Percentiles rank a stretch among this genome's conserved stretches.
phyloP scores from a whole-genome alignment of 495 filamentous ascomycete species.

The Xylaria palmicola region DNA sequence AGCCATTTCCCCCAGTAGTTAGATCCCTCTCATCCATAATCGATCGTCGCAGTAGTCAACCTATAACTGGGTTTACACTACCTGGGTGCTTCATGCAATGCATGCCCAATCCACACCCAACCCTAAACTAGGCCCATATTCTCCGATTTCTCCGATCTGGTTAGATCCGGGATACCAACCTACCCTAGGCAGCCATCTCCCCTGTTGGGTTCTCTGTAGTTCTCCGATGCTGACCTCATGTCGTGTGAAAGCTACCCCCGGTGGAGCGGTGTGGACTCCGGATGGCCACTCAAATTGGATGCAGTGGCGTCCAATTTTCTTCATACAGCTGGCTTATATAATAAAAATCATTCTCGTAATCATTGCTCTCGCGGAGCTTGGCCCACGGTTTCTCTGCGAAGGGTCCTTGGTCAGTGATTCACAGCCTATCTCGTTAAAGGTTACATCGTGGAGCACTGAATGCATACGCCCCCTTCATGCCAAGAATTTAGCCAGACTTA shows the following conservation, averaged over 20 bases:
- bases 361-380: slow-evolving; percentile 31
- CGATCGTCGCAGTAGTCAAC: background rate
- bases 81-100: slow-evolving; percentile 9
- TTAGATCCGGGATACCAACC: background rate
- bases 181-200: slow-evolving; percentile 12
- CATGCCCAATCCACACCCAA: background rate
- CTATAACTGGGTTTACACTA: background rate
- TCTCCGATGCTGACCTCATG: slow-evolving; percentile 8
- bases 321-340: slow-evolving; percentile 55
- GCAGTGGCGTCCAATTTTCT: slow-evolving; percentile 48
- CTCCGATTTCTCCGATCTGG: slow-evolving; percentile 7
- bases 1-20: background rate
- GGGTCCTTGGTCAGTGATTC: slow-evolving; percentile 3
- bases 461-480: background rate
- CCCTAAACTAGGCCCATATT: background rate
- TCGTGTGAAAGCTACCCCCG: background rate
- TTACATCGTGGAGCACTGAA: too few species aligned
- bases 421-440: background rate
- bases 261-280: background rate
- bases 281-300: slow-evolving; percentile 31
- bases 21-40: background rate
- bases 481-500: slow-evolving; percentile 29
- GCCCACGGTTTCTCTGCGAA: slow-evolving; percentile 41
- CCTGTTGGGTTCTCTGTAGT: slow-evolving; percentile 1
- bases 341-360: slow-evolving; percentile 50